Base-by-base conservation (phyloP, 148 eudicot genomes). In the Camellia sinensis region DNA sequence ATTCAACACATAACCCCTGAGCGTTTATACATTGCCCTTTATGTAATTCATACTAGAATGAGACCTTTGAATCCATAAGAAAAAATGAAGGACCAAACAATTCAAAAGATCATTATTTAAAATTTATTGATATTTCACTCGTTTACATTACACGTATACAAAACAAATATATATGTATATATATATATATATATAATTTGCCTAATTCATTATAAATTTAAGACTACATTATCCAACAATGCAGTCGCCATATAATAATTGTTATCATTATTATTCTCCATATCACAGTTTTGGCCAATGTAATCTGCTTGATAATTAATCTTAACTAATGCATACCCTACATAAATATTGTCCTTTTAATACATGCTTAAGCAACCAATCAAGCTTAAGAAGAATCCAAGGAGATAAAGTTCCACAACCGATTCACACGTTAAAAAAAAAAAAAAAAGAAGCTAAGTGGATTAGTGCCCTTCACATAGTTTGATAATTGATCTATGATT, bases 301-400 rank as follows among this genome's bases (percentile, higher is more conserved):
- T 19, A 15, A 60, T 60, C n/a, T 60, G 64, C 5, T 60, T 19
- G 41, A 64, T 21, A 64, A 64, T 64, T 21, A 64, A 29, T 64
- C 67, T 43, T 14, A 21, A 72, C 37, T 48, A 53, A 50, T 43
- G 15, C 19, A 54, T 14, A 11, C 37, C 37, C 37, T 29, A 29
- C 37, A 29, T 29, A 29, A 29, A 29, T 19, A n/a, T 19, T 73
- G 15, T 52, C 44, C 44, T 52, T 53, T 73, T 60, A 60, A 75
- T 63, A 13, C 44, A 40, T 21, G 40, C 7, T 66, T 77, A 50
- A 77, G 46, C 61, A 29, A 66, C 73, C 73, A 66, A 66, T 78
- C 72, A 78, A 22, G 10, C 12, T 57, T 10, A 5, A 11, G 50
- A 18, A 53, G 80, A 53, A 78, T 78, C 80, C 80, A 67, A 78